Base-by-base conservation (phyloP, 768 basidiomycete species). In the Collybiopsis confluens region DNA sequence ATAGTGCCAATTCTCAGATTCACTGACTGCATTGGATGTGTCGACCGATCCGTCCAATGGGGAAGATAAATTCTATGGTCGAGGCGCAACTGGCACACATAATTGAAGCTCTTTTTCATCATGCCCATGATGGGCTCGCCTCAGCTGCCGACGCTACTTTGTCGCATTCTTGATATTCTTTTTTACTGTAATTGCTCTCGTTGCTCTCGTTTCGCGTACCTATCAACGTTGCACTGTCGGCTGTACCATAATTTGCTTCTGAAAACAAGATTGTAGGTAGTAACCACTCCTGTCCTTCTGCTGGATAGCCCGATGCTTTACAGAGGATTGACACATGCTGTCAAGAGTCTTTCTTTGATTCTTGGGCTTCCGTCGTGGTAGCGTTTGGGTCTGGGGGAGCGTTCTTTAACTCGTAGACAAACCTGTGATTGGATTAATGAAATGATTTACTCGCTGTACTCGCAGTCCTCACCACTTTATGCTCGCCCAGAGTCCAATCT, bases 31-130 rank as follows among this genome's bases (percentile, higher is more conserved):
- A 6, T 68, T 90, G 61, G 86, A 90, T 60, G 85, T 90, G 7
- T 69, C 89, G 30, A 88, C 87, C 1, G 86, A 88, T 58, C 85
- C n/a, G n/a, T n/a, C n/a, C n/a, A n/a, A n/a, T n/a, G n/a, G n/a
- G n/a, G n/a, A n/a, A n/a, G n/a, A n/a, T n/a, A n/a, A n/a, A n/a
- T n/a, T n/a, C n/a, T n/a, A n/a, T n/a, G n/a, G n/a, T n/a, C n/a
- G n/a, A n/a, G n/a, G n/a, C n/a, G n/a, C n/a, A n/a, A n/a, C n/a
- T n/a, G n/a, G n/a, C n/a, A n/a, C n/a, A n/a, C n/a, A n/a, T n/a
- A n/a, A n/a, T n/a, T n/a, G n/a, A n/a, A n/a, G n/a, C n/a, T n/a
- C n/a, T n/a, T n/a, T n/a, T n/a, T n/a, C n/a, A n/a, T n/a, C n/a
- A n/a, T n/a, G n/a, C n/a, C n/a, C n/a, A n/a, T n/a, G n/a, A n/a